Percentiles rank a stretch among this genome's conserved stretches.
These are phyloP conservation scores for Kwoniella bestiolae DNA, from an alignment of 768 basidiomycete genomes.

Conservation along the genomic window DNA sequence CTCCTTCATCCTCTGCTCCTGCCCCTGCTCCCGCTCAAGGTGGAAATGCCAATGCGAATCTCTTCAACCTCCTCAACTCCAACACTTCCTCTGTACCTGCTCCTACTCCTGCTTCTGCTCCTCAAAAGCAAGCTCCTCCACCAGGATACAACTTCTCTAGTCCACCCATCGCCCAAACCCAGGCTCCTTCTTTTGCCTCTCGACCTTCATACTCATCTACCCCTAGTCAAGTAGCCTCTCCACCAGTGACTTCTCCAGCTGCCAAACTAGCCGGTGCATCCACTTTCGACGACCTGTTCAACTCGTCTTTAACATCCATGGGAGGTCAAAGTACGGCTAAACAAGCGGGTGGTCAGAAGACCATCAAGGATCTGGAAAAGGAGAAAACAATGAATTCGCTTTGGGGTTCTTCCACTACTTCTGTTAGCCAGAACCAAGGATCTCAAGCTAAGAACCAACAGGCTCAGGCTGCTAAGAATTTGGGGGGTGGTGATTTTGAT, in stretches of 20 bases:
- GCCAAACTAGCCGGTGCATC: slow-evolving; percentile 18
- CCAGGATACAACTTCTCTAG: slow-evolving; percentile 51
- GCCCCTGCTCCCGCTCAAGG: slow-evolving; percentile 25
- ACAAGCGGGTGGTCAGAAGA: slow-evolving; percentile 62
- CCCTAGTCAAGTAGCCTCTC: slow-evolving; percentile 7
- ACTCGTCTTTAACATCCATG: slow-evolving; percentile 68
- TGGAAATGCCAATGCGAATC: slow-evolving; percentile 39
- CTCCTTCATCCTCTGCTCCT: slow-evolving; percentile 35
- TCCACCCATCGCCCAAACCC: slow-evolving; percentile 32
- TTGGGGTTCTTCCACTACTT: slow-evolving; percentile 64
- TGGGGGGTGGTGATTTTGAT: slow-evolving; percentile 29
- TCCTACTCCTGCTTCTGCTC: slow-evolving; percentile 10
- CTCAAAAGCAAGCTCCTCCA: slow-evolving; percentile 53
- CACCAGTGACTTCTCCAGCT: slow-evolving; percentile 21
- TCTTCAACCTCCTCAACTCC: slow-evolving; percentile 54
- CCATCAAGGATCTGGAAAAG: slow-evolving; percentile 84
- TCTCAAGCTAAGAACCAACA: slow-evolving; percentile 3
- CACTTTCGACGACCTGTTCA: slow-evolving; percentile 85
- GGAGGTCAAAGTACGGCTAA: slow-evolving; percentile 18
- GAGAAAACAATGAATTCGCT: slow-evolving; percentile 81
- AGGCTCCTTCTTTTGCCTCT: slow-evolving; percentile 61
- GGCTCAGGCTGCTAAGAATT: slow-evolving; percentile 12
- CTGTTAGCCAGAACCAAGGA: not conserved
- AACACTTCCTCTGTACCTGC: slow-evolving; percentile 34
- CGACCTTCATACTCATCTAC: slow-evolving; percentile 53